Evolutionary conservation across 257 asterid genomes (phyloP), one percentile per base, ranked within the genome.

Genomic region (Jasminum sambac): DNA sequence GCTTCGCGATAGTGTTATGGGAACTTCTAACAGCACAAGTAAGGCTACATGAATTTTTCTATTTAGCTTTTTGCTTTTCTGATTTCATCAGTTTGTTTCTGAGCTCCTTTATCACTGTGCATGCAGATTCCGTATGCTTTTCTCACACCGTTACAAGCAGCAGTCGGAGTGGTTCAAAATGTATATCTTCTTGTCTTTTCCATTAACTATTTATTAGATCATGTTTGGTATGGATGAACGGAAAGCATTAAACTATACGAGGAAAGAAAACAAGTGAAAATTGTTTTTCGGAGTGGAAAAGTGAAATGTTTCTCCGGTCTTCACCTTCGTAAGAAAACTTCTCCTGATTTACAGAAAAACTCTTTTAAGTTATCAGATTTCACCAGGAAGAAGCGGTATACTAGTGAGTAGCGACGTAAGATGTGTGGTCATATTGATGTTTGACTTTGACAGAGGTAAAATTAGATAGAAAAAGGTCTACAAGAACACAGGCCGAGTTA

Each of bases 91-190:
- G 39, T 10, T 39, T 61, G 39, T 74, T 50, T 68, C 34, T 55
- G 62, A 55, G 23, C 8, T 11, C 21, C 11, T 30, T 13, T 19
- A 38, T 24, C 70, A 25, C 48, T 14, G 12, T 64, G 44, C 14
- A 63, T 73, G 40, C 74, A 84, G 88, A 73, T 84, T 76, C 88
- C 86, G n/a, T 84, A 84, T 74, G 75, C 81, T 14, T 74, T 67
- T 72, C 71, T 81, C 72, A 76, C 88, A 38, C 88, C 88, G 48
- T 72, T 94, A 73, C 98, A 94, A 86, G 98, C 97, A 25, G 98
- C 98, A 50, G 92, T 94, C 30, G 98, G 98, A 48, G 98, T 94
- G 75, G 98, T 94, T 78, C 98, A 90, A 77, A 86, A 90, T 88
- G 98, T 94, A 84, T 84, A 19, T 30, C 62, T 55, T 8, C 36